Base-by-base conservation (phyloP, 2,329 filamentous ascomycete genomes). In the Drechmeria coniospora region DNA sequence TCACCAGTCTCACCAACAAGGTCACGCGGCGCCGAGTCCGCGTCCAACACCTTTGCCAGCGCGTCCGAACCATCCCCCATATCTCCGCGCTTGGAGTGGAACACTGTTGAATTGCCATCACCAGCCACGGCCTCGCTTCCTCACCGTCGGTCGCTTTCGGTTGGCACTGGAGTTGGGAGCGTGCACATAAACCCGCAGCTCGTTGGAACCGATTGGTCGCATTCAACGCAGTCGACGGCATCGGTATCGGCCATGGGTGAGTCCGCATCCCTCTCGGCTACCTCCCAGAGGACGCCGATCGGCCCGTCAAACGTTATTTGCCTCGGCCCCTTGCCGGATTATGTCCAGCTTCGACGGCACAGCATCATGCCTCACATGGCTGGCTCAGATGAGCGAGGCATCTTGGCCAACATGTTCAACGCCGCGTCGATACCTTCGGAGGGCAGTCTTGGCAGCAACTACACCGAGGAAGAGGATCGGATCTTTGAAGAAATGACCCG, bases 361-460 rank as follows among this genome's bases (percentile, higher is more conserved):
- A 29, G 23, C 2, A 27, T 32, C 14, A 23, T 32, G 6, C 37
- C 29, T 5, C 35, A 32, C n/a, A 31, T 33, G 9, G 29, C 25
- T 11, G 28, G 23, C 21, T 20, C 28, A 9, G 35, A 30, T 17
- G 32, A 27, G 16, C 27, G 23, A 13, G 25, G 27, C 25, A 21
- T 22, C 12, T 25, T 34, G 10, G 15, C 21, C 3, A 16, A 28
- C 12, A 21, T 30, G 7, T 29, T 37, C 7, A 32, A 32, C 15
- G 25, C 35, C 1, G 24, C 34, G 7, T 35, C 35, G 9, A 28
- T 30, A 9, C 24, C 37, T 29, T 32, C 50, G 31, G 25, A 47
- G 35, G 33, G 25, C 31, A 70, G 64, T 3, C 43, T 71, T 6
- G 65, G 66, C 13, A 71, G 67, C 42, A 68, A 71, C 32, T 72